phyloP scores from a whole-genome alignment of 1,139 yeast species.

The Diutina rugosa region DNA sequence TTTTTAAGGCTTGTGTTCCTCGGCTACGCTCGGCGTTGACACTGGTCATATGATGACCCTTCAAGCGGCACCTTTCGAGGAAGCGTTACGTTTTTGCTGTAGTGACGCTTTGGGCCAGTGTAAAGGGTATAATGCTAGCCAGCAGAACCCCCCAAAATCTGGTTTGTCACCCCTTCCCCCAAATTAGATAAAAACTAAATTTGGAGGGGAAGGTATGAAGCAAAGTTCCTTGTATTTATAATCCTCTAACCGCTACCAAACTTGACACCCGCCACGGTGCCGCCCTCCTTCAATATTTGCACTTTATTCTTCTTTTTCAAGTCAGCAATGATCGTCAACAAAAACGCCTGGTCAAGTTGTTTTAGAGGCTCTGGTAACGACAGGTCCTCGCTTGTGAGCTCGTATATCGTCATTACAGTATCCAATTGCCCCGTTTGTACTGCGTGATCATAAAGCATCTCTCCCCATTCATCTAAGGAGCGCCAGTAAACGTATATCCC shows the following conservation, averaged over 20 bases:
- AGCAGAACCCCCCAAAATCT: neutral
- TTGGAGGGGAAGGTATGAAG: neutral
- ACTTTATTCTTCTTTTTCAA: conserved; percentile 60
- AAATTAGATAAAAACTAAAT: neutral
- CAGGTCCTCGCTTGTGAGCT: conserved; percentile 49
- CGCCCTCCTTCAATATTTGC: conserved; percentile 47
- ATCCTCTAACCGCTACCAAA: conserved; percentile 15
- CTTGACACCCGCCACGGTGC: conserved; percentile 58
- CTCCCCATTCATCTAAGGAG: conserved; percentile 67
- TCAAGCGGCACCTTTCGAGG: neutral
- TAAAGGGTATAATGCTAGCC: neutral
- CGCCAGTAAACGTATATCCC: conserved; percentile 59
- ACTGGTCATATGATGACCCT: neutral
- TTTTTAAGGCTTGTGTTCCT: neutral
- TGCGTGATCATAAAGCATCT: conserved; percentile 30
- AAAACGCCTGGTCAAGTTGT: conserved; percentile 45
- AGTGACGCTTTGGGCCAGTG: no score
- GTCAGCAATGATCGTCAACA: conserved; percentile 42
- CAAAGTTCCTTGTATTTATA: neutral
- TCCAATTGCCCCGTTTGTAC: conserved; percentile 71
- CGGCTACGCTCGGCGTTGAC: neutral
- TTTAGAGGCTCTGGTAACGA: conserved; percentile 44
- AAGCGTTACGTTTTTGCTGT: neutral
- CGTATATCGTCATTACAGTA: conserved; percentile 71
- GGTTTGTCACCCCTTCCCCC: neutral